Conservation (phyloP, 176 grass and related monocot genomes). For the Zea luxurians region DNA sequence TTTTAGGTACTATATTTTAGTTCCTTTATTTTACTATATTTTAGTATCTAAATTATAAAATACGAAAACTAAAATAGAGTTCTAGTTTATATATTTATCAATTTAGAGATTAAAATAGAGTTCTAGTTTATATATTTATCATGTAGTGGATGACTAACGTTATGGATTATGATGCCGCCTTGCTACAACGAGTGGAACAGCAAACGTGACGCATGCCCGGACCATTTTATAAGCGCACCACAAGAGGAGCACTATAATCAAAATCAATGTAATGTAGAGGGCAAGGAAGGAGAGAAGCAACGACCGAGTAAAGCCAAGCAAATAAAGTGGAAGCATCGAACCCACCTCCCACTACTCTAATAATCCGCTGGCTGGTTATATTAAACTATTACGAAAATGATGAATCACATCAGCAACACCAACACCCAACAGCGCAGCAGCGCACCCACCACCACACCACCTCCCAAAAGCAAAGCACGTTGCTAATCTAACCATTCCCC, state of each 20-base stretch:
- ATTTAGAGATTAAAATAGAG: no score
- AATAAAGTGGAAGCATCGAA: neutral
- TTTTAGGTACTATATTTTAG: no score
- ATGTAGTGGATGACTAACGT: neutral
- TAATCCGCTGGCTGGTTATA: neutral
- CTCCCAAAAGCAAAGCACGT: neutral
- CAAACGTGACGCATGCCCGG: neutral
- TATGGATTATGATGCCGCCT: neutral
- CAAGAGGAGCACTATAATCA: neutral
- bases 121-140: no score
- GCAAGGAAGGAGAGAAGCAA: neutral
- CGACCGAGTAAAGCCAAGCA: neutral
- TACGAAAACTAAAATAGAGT: no score
- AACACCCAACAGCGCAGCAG: no score
- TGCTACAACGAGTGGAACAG: neutral
- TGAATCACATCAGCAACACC: slow-evolving; percentile 1
- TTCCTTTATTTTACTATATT: no score
- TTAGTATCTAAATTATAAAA: no score
- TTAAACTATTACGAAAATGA: no score
- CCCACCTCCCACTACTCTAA: neutral
- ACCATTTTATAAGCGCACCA: neutral
- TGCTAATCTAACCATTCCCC: slow-evolving; percentile 1
- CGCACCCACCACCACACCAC: neutral
- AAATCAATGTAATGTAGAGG: neutral
- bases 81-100: no score